Evolutionary conservation across 148 eudicot genomes (phyloP).

Genomic region (Salicornia ramosissima): DNA sequence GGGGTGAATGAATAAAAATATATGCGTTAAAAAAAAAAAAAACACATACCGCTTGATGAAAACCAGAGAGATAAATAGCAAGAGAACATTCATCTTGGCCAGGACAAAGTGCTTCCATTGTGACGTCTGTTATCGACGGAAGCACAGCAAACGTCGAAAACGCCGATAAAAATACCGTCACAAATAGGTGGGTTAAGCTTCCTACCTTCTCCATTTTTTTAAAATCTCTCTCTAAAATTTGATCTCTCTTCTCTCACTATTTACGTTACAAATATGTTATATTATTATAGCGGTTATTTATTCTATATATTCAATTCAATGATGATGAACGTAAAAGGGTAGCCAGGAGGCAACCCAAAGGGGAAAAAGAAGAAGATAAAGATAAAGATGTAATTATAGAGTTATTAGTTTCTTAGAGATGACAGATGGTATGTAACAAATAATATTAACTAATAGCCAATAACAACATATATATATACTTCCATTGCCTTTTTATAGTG

Average conservation of each 20-base stretch:
- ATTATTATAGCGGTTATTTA: no score
- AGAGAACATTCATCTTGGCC: constrained; percentile 79
- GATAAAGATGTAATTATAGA: neutral
- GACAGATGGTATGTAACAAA: no score
- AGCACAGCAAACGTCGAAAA: constrained; percentile 40
- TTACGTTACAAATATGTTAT: neutral
- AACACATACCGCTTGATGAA: constrained; percentile 68
- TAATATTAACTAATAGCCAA: no score
- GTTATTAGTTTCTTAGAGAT: no score
- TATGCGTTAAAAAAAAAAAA: no score
- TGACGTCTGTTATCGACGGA: constrained; percentile 78
- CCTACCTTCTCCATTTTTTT: constrained; percentile 36
- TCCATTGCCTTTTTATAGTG: no score
- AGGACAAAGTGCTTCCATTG: constrained; percentile 81
- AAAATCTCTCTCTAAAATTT: no score
- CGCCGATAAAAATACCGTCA: constrained; percentile 57
- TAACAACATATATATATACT: no score
- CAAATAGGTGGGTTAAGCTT: constrained; percentile 50
- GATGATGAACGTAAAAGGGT: no score
- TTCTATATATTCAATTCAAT: no score
- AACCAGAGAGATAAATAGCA: constrained; percentile 78
- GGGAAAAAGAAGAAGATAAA: neutral
- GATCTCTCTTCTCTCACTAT: constrained; percentile 7
- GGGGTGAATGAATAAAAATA: neutral
- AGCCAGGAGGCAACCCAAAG: neutral